phyloP scores from a whole-genome alignment of 2,329 filamentous ascomycete genomes.

The Geoglossum cookeanum region DNA sequence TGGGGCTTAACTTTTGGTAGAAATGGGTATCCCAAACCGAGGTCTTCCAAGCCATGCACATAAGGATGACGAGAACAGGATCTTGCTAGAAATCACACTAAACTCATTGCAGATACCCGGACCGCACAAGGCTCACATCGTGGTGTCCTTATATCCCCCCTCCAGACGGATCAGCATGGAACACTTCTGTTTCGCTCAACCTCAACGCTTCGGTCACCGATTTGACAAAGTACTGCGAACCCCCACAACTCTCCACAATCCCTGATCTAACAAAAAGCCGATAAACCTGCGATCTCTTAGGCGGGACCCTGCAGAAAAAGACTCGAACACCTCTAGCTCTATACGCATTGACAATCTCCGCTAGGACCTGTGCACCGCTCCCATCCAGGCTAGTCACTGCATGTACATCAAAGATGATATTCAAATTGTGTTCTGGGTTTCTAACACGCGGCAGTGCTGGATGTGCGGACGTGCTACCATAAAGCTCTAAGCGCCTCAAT shows the following conservation, averaged over 20 bases:
- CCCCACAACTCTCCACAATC: constrained; percentile 69
- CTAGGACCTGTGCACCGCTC: constrained; percentile 76
- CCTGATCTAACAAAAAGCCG: constrained; percentile 57
- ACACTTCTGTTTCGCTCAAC: constrained; percentile 44
- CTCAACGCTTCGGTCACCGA: constrained; percentile 72
- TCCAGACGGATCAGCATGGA: neutral
- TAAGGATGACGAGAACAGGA: neutral
- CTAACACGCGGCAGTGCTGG: constrained; percentile 70
- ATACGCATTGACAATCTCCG: constrained; percentile 73
- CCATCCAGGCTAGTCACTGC: constrained; percentile 93
- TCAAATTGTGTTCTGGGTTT: constrained; percentile 62
- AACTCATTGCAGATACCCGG: neutral
- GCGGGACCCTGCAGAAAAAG: constrained; percentile 46
- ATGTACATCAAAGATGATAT: constrained; percentile 92
- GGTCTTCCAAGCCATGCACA: neutral
- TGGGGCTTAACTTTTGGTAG: neutral
- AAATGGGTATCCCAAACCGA: neutral
- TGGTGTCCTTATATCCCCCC: neutral
- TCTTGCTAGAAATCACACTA: neutral
- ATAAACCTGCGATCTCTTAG: constrained; percentile 39
- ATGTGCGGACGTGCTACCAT: constrained; percentile 70
- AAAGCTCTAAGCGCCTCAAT: constrained; percentile 65
- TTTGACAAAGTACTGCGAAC: constrained; percentile 56
- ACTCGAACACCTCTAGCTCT: constrained; percentile 56
- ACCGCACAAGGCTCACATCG: neutral